A percentile compares a stretch with the other conserved stretches of the same genome.
Evolutionary conservation across 2,329 filamentous ascomycete genomes (phyloP).

Genomic region (Talaromyces sp.): DNA sequence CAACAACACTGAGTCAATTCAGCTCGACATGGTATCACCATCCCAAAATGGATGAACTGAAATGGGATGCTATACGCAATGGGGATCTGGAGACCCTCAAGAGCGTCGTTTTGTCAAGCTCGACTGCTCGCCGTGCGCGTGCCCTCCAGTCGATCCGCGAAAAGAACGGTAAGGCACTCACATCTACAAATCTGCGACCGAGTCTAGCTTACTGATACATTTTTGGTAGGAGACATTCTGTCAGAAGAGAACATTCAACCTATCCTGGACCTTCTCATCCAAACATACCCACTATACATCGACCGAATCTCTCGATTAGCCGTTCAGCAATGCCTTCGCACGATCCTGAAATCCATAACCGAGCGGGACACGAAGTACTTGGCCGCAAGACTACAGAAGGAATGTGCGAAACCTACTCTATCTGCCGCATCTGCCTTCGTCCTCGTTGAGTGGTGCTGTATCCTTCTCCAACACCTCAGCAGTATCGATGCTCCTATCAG

Average conservation of each 20-base stretch:
- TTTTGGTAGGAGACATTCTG: constrained; percentile 32
- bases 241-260: constrained; percentile 31
- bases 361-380: constrained; percentile 56
- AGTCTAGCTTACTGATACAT: constrained; percentile 16
- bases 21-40: constrained; percentile 30
- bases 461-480: constrained; percentile 70
- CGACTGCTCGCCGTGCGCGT: constrained; percentile 40
- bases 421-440: constrained; percentile 81
- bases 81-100: constrained; percentile 40
- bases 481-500: constrained; percentile 64
- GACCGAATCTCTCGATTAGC: constrained; percentile 81
- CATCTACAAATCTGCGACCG: constrained; percentile 14
- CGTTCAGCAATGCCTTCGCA: constrained; percentile 73
- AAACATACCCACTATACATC: constrained; percentile 80
- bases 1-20: constrained; percentile 16
- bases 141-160: constrained; percentile 45
- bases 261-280: constrained; percentile 73
- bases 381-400: constrained; percentile 63
- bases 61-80: constrained; percentile 45
- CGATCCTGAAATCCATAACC: constrained; percentile 60
- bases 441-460: constrained; percentile 81
- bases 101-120: constrained; percentile 41
- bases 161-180: constrained; percentile 36
- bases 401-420: constrained; percentile 73
- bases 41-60: constrained; percentile 42